A percentile compares a stretch with the other conserved stretches of the same genome.
phyloP scores from a whole-genome alignment of 352 stramenopile genomes.

The Peronospora destructor region DNA sequence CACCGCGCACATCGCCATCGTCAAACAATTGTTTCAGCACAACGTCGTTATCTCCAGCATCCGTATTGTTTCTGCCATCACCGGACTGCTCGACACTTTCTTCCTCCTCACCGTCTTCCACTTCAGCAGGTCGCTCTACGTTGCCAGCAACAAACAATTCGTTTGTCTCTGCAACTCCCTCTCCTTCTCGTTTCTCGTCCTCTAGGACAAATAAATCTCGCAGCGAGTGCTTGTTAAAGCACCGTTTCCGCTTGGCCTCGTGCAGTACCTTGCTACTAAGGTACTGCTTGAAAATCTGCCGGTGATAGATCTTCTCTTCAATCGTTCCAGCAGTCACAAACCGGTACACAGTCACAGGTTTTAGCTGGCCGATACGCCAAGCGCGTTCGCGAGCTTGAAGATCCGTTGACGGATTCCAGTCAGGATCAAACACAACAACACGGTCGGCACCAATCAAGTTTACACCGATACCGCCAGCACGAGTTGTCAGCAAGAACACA shows the following conservation, averaged over 20 bases:
- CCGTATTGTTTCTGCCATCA: constrained; percentile 2
- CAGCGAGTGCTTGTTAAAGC: constrained; percentile 95
- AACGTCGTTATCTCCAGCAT: constrained; percentile 67
- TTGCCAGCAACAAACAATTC: constrained; percentile 87
- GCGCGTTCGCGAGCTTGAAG: constrained; percentile 95
- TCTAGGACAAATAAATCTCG: constrained; percentile 93
- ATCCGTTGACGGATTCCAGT: constrained; percentile 98
- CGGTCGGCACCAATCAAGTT: constrained; percentile 93
- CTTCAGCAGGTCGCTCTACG: constrained; percentile 54
- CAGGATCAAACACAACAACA: constrained; percentile 97
- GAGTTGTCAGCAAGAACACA: constrained; percentile 75
- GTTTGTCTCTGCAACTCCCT: constrained; percentile 86
- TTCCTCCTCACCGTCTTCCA: constrained; percentile 29
- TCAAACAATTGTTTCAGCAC: constrained; percentile 89
- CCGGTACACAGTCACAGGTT: constrained; percentile 82
- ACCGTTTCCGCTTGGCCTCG: constrained; percentile 93
- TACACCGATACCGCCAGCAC: constrained; percentile 94
- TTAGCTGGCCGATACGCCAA: constrained; percentile 90
- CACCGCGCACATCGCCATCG: constrained; percentile 82
- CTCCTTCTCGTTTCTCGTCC: constrained; percentile 40
- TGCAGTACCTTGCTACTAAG: constrained; percentile 95
- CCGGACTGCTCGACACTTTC: constrained; percentile 9
- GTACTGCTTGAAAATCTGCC: constrained; percentile 99
- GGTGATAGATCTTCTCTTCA: constrained; percentile 99
- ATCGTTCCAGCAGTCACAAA: constrained; percentile 97